phyloP scores from a whole-genome alignment of 1,284 basidiomycete genomes.

The Pseudozyma sp. region DNA sequence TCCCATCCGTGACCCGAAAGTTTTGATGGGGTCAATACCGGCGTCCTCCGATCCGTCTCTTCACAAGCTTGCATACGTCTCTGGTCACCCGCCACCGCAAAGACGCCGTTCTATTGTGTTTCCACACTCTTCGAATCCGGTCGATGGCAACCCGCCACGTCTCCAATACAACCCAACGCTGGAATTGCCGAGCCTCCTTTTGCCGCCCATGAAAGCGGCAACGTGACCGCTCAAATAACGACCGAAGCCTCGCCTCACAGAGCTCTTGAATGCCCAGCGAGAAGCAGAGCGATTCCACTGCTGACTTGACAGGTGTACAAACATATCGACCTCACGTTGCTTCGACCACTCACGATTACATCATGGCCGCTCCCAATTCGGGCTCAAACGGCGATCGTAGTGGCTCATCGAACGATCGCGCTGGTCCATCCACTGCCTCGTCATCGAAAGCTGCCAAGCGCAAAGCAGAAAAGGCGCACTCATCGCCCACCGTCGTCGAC shows the following conservation, averaged over 20 bases:
- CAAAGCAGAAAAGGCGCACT: slow-evolving; percentile 20
- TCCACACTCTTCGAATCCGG: background rate
- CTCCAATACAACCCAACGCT: background rate
- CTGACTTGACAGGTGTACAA: background rate
- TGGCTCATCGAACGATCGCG: slow-evolving; percentile 11
- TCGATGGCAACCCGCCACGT: background rate
- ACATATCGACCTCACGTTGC: background rate
- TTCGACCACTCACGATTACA: background rate
- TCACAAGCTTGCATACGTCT: background rate
- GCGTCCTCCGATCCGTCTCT: slow-evolving; percentile 14
- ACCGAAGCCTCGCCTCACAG: background rate
- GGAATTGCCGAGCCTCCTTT: background rate
- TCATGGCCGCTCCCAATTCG: slow-evolving; percentile 8
- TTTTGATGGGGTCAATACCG: background rate
- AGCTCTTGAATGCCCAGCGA: background rate
- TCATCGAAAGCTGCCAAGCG: slow-evolving; percentile 26
- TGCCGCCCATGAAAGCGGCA: background rate
- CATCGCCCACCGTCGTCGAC: slow-evolving; percentile 17
- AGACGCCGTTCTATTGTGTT: background rate
- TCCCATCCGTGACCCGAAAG: slow-evolving; percentile 3
- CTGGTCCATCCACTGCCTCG: slow-evolving; percentile 4
- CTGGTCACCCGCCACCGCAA: no score
- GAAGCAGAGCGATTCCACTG: background rate
- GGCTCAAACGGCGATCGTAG: slow-evolving; percentile 26
- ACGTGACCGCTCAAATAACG: slow-evolving; percentile 21